These are phyloP conservation scores for Orbilia oligospora DNA, from an alignment of 2,329 filamentous ascomycete species.

Conservation along the genomic window DNA sequence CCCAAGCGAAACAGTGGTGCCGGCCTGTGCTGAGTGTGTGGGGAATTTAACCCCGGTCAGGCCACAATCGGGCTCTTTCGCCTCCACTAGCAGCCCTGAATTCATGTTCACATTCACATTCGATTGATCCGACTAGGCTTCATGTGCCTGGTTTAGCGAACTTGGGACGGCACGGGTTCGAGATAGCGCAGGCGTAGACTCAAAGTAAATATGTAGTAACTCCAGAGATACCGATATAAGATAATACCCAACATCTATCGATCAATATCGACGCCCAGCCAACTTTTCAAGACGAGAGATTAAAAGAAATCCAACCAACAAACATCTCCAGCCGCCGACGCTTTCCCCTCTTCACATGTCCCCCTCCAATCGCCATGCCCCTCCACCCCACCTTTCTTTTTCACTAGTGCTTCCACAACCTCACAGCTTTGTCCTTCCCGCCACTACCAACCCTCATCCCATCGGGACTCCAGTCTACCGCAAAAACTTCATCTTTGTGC, in stretches of 20 bases:
- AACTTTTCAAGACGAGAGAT: conserved; percentile 8
- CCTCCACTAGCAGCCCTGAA: not conserved
- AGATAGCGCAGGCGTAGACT: too few relatives aligned
- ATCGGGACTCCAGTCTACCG: conserved; percentile 60
- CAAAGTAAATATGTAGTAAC: not conserved
- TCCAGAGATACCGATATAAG: not conserved
- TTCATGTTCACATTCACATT: conserved; percentile 15
- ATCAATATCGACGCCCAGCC: not conserved
- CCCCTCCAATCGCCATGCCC: conserved; percentile 28
- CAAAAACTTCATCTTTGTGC: conserved; percentile 69
- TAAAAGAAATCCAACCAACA: conserved; percentile 5
- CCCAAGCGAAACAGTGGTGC: conserved; percentile 5
- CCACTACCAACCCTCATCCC: conserved; percentile 85
- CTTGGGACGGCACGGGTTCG: too few relatives aligned
- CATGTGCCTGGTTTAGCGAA: not conserved
- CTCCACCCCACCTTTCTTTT: conserved; percentile 5
- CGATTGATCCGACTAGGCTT: not conserved
- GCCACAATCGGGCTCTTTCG: conserved; percentile 27
- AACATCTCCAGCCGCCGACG: conserved; percentile 23
- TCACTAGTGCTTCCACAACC: conserved; percentile 76
- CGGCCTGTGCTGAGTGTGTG: too few relatives aligned
- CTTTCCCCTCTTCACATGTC: not conserved
- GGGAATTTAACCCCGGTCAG: conserved; percentile 20
- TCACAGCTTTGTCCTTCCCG: conserved; percentile 87
- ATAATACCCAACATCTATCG: conserved; percentile 10